Evolutionary conservation across 164 flowering plant species (phyloP), one percentile per base, ranked within the genome.

Genomic region (Amborella trichopoda): DNA sequence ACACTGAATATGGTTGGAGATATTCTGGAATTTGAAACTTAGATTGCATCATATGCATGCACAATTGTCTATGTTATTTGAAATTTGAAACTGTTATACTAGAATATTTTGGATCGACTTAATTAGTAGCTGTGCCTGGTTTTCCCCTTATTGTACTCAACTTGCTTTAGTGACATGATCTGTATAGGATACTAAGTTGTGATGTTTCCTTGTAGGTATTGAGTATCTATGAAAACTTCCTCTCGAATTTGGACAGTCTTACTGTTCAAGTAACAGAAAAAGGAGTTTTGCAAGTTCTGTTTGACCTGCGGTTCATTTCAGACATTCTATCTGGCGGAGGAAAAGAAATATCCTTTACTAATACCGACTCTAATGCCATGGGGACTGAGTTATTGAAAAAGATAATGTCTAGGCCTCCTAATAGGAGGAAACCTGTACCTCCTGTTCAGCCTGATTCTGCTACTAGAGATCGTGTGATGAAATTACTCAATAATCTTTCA

Each of bases 291-390:
- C 99, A 93, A 66, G 55, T 88, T 50, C 49, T 93, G 28, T 67
- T 93, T 22, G 99, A 93, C 63, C 37, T 93, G 39, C 74, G 70
- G 70, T 93, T 93, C 63, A 64, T 58, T 50, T 70, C 74, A 37
- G 99, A 93, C 58, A 53, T 84, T 66, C 74, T 93, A 9, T 84
- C 80, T 60, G 94, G 99, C 13, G 86, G 84, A n/a, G n/a, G n/a
- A 12, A 40, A 25, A 28, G 53, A 55, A 26, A 30, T 46, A 23
- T 55, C 53, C 26, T 16, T 40, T 16, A 48, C 40, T 24, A 24
- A 23, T 48, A 25, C 28, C 42, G 79, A 81, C 63, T 48, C 51
- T 6, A 66, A 41, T 59, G 44, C 46, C 27, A 71, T 48, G 59
- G 87, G 70, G 49, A n/a, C n/a, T n/a, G 86, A 72, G 44, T 24